phyloP scores from a whole-genome alignment of 108 stramenopile genomes.

The Cylindrotheca closterium region DNA sequence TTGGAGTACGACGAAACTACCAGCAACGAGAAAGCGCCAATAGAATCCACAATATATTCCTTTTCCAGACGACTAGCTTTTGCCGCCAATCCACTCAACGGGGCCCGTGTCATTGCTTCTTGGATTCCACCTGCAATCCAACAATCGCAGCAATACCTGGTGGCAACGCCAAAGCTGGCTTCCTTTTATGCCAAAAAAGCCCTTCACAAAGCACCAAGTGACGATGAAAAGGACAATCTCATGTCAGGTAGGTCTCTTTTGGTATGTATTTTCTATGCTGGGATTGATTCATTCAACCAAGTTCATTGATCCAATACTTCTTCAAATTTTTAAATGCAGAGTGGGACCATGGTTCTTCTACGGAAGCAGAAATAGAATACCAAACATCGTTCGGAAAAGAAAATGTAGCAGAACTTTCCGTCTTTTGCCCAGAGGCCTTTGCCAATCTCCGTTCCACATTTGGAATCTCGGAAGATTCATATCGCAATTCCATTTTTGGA shows the following conservation, averaged over 20 bases:
- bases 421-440: slow-evolving; percentile 65
- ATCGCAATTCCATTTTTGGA: slow-evolving; percentile 53
- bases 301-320: too few species aligned
- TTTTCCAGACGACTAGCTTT: background rate
- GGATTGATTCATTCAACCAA: too few species aligned
- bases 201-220: too few species aligned
- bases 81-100: background rate
- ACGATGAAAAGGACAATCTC: too few species aligned
- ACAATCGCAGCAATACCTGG: background rate
- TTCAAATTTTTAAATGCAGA: background rate
- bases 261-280: too few species aligned
- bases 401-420: slow-evolving; percentile 36
- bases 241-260: too few species aligned
- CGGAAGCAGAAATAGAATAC: slow-evolving; percentile 15
- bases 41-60: too few species aligned
- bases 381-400: background rate
- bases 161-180: background rate
- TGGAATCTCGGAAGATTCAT: slow-evolving; percentile 58
- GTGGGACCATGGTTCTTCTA: slow-evolving; percentile 12
- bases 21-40: too few species aligned
- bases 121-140: background rate
- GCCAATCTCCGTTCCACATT: slow-evolving; percentile 62
- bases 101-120: background rate
- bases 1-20: too few species aligned
- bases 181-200: background rate